Conservation (phyloP, 2,329 filamentous ascomycete genomes). For the Lachnellula subtilissima region DNA sequence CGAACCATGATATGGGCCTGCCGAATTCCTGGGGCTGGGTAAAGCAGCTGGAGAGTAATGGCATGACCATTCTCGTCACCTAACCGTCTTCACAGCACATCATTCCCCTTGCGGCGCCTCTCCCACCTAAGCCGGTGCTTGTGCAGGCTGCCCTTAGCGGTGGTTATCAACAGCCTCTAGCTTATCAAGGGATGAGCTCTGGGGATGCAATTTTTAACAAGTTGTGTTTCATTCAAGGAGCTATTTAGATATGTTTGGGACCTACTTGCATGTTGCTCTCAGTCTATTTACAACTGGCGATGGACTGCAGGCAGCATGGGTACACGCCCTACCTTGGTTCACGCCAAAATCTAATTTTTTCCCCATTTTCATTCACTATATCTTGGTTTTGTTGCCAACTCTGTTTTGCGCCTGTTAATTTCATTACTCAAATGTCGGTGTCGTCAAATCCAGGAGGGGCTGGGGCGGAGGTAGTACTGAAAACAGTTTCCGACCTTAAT, state of each 20-base stretch:
- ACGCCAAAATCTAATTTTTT: no score
- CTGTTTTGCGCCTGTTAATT: no score
- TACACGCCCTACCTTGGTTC: background rate
- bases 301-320: background rate
- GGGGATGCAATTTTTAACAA: background rate
- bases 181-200: background rate
- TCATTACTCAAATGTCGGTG: no score
- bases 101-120: background rate
- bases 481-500: no score
- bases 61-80: constrained; percentile 17
- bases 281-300: background rate
- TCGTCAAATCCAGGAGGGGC: no score
- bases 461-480: no score
- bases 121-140: background rate
- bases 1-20: constrained; percentile 10
- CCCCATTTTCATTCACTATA: no score
- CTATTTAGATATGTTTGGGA: background rate
- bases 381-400: no score
- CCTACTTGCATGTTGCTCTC: background rate
- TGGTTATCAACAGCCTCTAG: background rate
- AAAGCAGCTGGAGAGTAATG: constrained; percentile 8
- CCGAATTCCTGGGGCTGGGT: constrained; percentile 21
- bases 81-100: constrained; percentile 3
- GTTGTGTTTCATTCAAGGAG: background rate
- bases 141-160: background rate